Percentiles rank a stretch among this genome's conserved stretches.
phyloP scores from a whole-genome alignment of 805 yeast genomes.

The Lachancea cidri region DNA sequence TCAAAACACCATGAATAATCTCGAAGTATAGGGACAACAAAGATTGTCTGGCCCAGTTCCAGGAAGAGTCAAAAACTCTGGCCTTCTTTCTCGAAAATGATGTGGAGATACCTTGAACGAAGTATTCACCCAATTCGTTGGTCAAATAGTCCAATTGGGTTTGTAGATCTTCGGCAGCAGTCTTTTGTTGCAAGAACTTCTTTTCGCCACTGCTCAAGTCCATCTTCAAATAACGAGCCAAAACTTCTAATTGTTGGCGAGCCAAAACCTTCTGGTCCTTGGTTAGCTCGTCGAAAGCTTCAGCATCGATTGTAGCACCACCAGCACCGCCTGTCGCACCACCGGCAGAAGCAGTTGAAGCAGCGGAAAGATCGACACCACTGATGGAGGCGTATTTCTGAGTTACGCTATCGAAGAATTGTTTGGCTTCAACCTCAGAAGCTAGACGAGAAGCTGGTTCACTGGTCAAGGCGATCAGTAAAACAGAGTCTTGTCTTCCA shows the following conservation, averaged over 20 bases:
- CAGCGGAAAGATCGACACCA: constrained; percentile 71
- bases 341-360: constrained; percentile 48
- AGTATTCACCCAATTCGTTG: constrained; percentile 82
- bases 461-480: constrained; percentile 74
- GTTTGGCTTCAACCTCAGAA: constrained; percentile 84
- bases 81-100: constrained; percentile 89
- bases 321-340: constrained; percentile 59
- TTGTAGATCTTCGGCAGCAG: constrained; percentile 78
- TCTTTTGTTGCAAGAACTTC: constrained; percentile 68
- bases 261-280: constrained; percentile 46
- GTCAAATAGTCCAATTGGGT: constrained; percentile 77
- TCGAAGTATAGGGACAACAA: constrained; percentile 90
- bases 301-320: constrained; percentile 88
- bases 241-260: constrained; percentile 67
- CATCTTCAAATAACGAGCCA: constrained; percentile 90
- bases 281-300: constrained; percentile 74
- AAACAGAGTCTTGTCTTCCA: constrained; percentile 91
- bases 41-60: constrained; percentile 99
- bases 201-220: constrained; percentile 91
- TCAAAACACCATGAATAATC: constrained; percentile 89
- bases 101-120: constrained; percentile 87
- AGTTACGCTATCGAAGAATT: constrained; percentile 75
- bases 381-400: constrained; percentile 79
- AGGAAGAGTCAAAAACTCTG: constrained; percentile 92
- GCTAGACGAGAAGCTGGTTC: constrained; percentile 91